Evolutionary conservation across 306 rosid species (phyloP).

Genomic region (Gynostemma pentaphyllum): DNA sequence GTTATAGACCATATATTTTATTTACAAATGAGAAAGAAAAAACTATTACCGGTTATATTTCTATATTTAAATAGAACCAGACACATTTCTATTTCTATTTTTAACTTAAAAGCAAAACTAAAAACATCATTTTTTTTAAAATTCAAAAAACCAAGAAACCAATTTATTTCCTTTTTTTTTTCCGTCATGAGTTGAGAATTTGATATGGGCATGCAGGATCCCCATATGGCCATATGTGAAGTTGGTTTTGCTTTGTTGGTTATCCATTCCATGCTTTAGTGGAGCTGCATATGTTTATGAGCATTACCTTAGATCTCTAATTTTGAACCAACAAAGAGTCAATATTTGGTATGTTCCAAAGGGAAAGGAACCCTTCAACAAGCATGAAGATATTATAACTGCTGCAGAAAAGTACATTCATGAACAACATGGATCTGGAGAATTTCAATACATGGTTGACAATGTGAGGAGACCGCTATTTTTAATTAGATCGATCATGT

Average conservation of each 20-base stretch:
- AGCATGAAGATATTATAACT: conserved; percentile 55
- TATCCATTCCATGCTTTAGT: conserved; percentile 74
- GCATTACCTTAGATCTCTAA: conserved; percentile 68
- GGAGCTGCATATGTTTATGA: conserved; percentile 93
- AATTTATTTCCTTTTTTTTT: too few species aligned
- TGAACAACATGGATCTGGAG: conserved; percentile 57
- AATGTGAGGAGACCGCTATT: conserved; percentile 38
- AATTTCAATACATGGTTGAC: conserved; percentile 52
- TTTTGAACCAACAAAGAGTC: conserved; percentile 48
- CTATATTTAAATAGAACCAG: too few species aligned
- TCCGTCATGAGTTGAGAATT: too few species aligned
- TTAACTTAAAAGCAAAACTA: too few species aligned
- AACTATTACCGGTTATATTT: too few species aligned
- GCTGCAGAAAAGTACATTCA: conserved; percentile 85
- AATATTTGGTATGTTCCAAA: conserved; percentile 84
- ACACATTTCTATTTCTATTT: too few species aligned
- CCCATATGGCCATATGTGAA: conserved; percentile 86
- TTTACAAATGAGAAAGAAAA: too few species aligned
- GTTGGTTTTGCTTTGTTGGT: conserved; percentile 71
- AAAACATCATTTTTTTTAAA: too few species aligned
- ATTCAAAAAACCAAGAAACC: too few species aligned
- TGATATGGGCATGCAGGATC: too few species aligned
- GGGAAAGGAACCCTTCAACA: conserved; percentile 43
- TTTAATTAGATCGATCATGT: too few species aligned
- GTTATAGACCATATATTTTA: too few species aligned